A percentile compares a stretch with the other conserved stretches of the same genome.
phyloP scores from a whole-genome alignment of 2,329 filamentous ascomycete genomes.

The Colletotrichum cordylinicola region DNA sequence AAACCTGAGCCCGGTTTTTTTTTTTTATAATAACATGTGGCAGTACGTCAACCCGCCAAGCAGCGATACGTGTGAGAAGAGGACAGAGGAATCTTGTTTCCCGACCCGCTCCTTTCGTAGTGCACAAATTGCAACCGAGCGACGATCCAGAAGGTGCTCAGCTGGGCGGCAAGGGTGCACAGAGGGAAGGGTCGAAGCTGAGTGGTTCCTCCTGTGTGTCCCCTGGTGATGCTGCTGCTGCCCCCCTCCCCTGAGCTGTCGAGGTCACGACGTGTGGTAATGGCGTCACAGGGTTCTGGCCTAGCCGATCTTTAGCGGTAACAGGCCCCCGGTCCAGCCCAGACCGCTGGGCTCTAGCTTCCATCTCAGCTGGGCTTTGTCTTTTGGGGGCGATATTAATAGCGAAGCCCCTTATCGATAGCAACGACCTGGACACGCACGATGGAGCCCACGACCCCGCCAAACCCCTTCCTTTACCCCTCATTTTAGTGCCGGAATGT shows the following conservation, averaged over 20 bases:
- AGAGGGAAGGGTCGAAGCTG: background rate
- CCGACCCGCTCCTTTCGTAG: background rate
- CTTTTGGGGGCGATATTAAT: background rate
- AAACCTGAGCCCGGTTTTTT: background rate
- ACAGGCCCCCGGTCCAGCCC: background rate
- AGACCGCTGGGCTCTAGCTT: background rate
- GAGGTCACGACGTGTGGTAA: background rate
- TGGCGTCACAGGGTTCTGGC: conserved; percentile 1
- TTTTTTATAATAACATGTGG: background rate
- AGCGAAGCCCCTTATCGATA: background rate
- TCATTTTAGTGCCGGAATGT: conserved; percentile 7
- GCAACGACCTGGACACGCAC: background rate
- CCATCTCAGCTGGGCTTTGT: background rate
- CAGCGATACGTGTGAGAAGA: background rate
- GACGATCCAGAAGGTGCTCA: background rate
- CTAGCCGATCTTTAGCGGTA: conserved; percentile 9
- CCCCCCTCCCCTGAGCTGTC: background rate
- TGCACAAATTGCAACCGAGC: background rate
- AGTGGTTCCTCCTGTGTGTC: background rate
- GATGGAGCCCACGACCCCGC: background rate
- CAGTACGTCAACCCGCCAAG: conserved; percentile 9
- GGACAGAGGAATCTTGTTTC: background rate
- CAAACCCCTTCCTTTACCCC: background rate
- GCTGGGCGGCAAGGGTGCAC: background rate
- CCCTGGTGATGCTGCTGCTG: background rate